These are phyloP conservation scores for Lepidopterella palustris DNA, from an alignment of 495 filamentous ascomycete genomes.

Conservation along the genomic window DNA sequence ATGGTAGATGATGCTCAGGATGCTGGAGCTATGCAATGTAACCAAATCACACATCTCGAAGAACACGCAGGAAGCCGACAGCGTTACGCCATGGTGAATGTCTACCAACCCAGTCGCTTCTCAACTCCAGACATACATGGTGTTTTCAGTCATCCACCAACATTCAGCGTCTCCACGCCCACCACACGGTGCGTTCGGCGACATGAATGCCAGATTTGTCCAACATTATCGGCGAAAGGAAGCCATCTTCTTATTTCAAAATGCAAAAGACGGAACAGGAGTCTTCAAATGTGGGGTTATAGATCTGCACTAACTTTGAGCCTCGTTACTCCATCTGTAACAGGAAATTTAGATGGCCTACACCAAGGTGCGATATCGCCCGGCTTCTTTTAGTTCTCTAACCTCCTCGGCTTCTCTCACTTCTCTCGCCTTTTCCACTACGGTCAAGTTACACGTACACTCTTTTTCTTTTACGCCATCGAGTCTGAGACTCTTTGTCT, in stretches of 20 bases:
- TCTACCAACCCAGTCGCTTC: background rate
- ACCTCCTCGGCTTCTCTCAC: background rate
- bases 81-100: background rate
- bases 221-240: too few relatives aligned
- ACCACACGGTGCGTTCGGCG: too few relatives aligned
- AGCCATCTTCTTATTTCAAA: background rate
- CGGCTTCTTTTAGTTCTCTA: background rate
- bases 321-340: background rate
- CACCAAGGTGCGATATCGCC: background rate
- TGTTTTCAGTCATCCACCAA: background rate
- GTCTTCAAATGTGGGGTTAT: background rate
- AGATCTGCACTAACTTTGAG: background rate
- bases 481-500: conserved; percentile 7
- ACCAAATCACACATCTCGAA: background rate
- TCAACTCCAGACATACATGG: background rate
- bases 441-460: conserved; percentile 1
- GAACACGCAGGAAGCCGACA: background rate
- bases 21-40: background rate
- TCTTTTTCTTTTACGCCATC: background rate
- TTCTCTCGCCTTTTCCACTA: background rate
- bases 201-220: too few relatives aligned
- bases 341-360: background rate
- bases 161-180: background rate
- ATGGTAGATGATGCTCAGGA: background rate
- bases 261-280: too few relatives aligned